Evolutionary conservation across 306 rosid species (phyloP), one percentile per base, ranked within the genome.

Genomic region (Crotalaria pallida): DNA sequence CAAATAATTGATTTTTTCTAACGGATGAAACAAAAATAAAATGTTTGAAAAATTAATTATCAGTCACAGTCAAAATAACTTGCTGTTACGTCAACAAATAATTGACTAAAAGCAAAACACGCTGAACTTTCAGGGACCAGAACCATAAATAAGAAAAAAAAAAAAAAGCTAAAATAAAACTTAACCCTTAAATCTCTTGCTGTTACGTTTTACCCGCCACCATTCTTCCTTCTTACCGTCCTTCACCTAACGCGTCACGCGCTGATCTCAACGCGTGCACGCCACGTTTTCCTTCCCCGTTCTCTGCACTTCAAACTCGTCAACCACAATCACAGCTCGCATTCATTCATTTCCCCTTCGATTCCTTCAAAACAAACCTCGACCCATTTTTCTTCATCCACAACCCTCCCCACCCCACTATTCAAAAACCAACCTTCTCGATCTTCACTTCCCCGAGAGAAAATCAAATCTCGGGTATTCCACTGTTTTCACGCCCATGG

Each of bases 161-260:
- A n/a, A n/a, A n/a, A n/a, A n/a, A n/a, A n/a, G n/a, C n/a, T n/a
- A n/a, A n/a, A n/a, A n/a, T n/a, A n/a, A n/a, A n/a, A n/a, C n/a
- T n/a, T n/a, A n/a, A n/a, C n/a, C n/a, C n/a, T n/a, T n/a, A n/a
- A n/a, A n/a, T n/a, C n/a, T n/a, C n/a, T n/a, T n/a, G n/a, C n/a
- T n/a, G n/a, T n/a, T n/a, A n/a, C n/a, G 34, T 29, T 29, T 36
- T 36, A 38, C 44, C 13, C 13, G 0, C 12, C 44, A 2, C 4
- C 13, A 9, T 38, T 10, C 44, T 38, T 10, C 4, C 13, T 38
- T 10, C 13, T 8, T 31, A 1, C 9, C 8, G 2, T 4, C 36
- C 48, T 57, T 21, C 56, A 15, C 7, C 19, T 33, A 3, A 84
- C 83, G 80, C 80, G 80, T 80, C 55, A 84, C 87, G 89, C 86